Percentiles rank a stretch among this genome's conserved stretches.
Conservation (phyloP, 768 basidiomycete genomes). For the Cystobasidium tubakii region DNA sequence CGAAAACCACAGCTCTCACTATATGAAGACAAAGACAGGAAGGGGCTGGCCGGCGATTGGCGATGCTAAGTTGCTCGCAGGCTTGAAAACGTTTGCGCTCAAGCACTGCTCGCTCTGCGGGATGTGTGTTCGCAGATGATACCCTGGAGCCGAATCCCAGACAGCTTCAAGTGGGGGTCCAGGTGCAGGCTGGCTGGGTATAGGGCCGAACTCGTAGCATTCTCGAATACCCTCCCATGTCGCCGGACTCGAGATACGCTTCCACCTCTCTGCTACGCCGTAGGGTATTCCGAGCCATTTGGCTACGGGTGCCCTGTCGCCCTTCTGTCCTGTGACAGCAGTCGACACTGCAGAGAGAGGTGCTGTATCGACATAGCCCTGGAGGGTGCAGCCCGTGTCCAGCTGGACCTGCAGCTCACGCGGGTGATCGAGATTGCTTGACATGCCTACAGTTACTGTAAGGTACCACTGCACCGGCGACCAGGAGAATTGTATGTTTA, state of each 20-base stretch:
- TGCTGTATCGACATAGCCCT: too few species aligned
- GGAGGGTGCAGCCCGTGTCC: background rate
- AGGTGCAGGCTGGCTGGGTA: background rate
- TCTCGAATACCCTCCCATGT: background rate
- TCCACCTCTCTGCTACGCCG: background rate
- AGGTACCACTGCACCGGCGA: too few species aligned
- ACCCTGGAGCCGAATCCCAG: background rate
- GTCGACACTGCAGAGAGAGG: too few species aligned
- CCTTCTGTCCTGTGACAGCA: too few species aligned
- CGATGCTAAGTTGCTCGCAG: background rate
- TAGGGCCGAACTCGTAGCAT: background rate
- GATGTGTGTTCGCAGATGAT: background rate
- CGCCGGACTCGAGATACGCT: background rate
- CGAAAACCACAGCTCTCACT: background rate
- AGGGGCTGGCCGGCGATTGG: background rate
- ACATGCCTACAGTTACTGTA: too few species aligned
- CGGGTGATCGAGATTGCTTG: too few species aligned
- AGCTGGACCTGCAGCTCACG: background rate
- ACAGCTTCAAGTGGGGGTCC: background rate
- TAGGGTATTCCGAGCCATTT: conserved; percentile 6
- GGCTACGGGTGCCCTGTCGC: background rate
- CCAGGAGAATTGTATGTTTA: too few species aligned
- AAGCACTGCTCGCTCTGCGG: background rate
- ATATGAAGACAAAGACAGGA: background rate
- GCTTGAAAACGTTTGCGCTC: background rate